Evolutionary conservation across 352 stramenopile genomes (phyloP).

Genomic region (Pythium myriotylum): DNA sequence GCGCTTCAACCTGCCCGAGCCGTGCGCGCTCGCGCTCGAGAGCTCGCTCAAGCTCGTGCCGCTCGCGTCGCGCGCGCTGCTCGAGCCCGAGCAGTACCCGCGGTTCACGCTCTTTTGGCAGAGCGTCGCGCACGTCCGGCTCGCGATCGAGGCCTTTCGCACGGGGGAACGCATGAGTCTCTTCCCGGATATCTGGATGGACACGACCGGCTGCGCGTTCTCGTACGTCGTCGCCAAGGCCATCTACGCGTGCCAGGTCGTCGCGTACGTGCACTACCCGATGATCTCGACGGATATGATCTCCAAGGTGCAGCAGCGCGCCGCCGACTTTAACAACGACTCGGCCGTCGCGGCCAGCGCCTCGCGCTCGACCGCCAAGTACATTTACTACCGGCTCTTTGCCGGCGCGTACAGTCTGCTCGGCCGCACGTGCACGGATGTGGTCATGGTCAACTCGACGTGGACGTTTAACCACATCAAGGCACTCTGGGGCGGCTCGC

Average conservation of each 20-base stretch:
- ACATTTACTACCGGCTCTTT: conserved; percentile 97
- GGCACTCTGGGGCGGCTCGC: conserved; percentile 87
- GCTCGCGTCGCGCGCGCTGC: conserved; percentile 55
- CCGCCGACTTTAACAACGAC: conserved; percentile 95
- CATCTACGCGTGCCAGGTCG: conserved; percentile 84
- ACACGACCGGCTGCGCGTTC: conserved; percentile 98
- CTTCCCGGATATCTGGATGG: conserved; percentile 92
- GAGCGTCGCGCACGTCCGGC: conserved; percentile 92
- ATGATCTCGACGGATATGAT: conserved; percentile 99
- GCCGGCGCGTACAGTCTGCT: conserved; percentile 89
- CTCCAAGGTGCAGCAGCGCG: conserved; percentile 87
- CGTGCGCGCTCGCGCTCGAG: conserved; percentile 53
- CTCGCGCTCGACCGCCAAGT: conserved; percentile 90
- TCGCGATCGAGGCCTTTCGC: conserved; percentile 90
- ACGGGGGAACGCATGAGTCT: conserved; percentile 42
- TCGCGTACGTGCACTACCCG: conserved; percentile 99
- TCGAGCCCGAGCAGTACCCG: conserved; percentile 82
- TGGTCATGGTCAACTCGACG: conserved; percentile 98
- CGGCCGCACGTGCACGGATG: conserved; percentile 79
- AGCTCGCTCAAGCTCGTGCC: conserved; percentile 75
- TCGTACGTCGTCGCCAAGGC: conserved; percentile 93
- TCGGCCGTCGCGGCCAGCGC: conserved; percentile 75
- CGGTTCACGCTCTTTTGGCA: conserved; percentile 97
- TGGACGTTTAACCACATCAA: conserved; percentile 98
- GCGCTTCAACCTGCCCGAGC: conserved; percentile 87